Evolutionary conservation across 164 flowering plant genomes (phyloP), one percentile per base, ranked within the genome.

Genomic region (Platanus orientalis): DNA sequence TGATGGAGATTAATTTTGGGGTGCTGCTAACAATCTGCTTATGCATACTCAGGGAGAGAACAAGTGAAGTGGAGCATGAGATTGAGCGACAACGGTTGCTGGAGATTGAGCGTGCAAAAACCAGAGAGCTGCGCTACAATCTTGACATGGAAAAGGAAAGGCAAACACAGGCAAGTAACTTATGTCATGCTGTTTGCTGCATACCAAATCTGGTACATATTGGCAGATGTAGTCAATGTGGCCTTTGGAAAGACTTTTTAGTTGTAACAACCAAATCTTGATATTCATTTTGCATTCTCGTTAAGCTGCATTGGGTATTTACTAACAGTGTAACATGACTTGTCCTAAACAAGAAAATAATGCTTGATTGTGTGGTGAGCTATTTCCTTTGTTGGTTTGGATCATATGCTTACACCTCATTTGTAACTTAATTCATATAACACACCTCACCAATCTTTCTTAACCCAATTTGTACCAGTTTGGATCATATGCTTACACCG

Each of bases 131-230:
- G 63, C 89, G 85, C 19, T 79, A 86, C 73, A 84, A 74, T 69
- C 93, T 92, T 70, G 98, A 92, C 25, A 65, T 92, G 80, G 98
- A 92, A 75, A 92, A 80, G 77, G 98, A 92, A 79, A 81, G 81
- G 75, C 92, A 83, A 75, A 70, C 81, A 45, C 98, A 92, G 92
- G 98, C 74, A 81, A 73, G 77, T 2, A 12, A 20, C 58, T 39
- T 20, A 34, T 23, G 39, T 34, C 39, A 42, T 16, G 16, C 1
- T 1, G 12, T 45, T 45, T 16, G 1, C 49, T 45, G 20, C n/a
- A 45, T 16, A 16, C n/a, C 10, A 45, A 19, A 1, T 45, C 19
- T 45, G 2, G 3, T 2, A 45, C 5, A 16, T 14, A 16, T 45
- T 19, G 3, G n/a, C 49, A 14, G 19, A 45, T 45, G 20, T 16